Evolutionary conservation across 768 basidiomycete species (phyloP), one percentile per base, ranked within the genome.

Genomic region (Candolleomyces efflorescens): DNA sequence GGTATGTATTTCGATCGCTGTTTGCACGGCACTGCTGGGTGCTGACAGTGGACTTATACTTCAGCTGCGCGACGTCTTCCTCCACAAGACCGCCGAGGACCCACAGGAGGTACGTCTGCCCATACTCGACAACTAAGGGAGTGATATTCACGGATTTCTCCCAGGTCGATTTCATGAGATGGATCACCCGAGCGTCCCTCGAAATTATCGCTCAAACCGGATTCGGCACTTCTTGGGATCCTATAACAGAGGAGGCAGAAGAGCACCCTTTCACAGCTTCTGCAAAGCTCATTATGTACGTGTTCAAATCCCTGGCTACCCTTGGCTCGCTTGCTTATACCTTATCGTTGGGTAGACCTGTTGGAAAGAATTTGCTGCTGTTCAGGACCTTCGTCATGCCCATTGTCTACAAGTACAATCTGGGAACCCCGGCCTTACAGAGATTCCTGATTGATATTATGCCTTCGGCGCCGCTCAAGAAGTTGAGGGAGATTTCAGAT

Each of bases 281-380:
- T 4, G 63, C 70, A 36, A 72, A 74, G 54, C 55, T 63, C 18
- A 62, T 75, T 27, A 55, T 68, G 75, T 75, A 55, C 13, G 72
- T 41, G 20, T 47, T 37, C 15, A 7, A 32, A 32, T 7, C 27
- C 22, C 9, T 22, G 13, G 41, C 32, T 5, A 11, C 5, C 11
- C 32, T 32, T 2, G 27, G 15, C 12, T 6, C 13, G 20, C 45
- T 22, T 6, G 15, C 49, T 17, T n/a, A 51, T 17, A 13, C n/a
- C 49, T 13, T 15, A 13, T 17, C 27, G 15, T 10, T 15, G 15
- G 10, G 15, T 11, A 20, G 7, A n/a, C 15, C 37, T 10, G 17
- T 6, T 11, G 24, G 60, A 64, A 15, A 54, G 51, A 3, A 51
- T 43, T 2, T 67, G 66, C 44, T 55, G 27, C 18, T 69, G 41